Base-by-base conservation (phyloP, 768 basidiomycete genomes). In the Xerocomellus amylosporus region DNA sequence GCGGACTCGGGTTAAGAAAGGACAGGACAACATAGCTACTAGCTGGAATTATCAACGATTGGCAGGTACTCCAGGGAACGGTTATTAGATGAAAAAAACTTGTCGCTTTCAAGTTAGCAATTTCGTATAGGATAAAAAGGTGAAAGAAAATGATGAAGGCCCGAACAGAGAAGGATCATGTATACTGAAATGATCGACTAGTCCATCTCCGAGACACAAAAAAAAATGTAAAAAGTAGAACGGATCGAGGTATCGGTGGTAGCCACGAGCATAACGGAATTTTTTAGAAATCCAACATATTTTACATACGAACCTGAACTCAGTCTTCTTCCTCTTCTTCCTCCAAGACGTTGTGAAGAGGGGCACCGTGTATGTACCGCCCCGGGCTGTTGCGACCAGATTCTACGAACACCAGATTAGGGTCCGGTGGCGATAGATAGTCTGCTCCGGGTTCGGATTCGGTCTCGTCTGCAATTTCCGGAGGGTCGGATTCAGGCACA, bases 281-380 rank as follows among this genome's bases (percentile, higher is more conserved):
- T 30, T 37, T n/a, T 54, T 51, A 6, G 40, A 58, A 58, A 56
- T 43, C 46, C 53, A 51, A 58, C 58, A 58, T 65, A 61, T 47
- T 49, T 65, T 59, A 68, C 64, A 64, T 12, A 49, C 8, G 45
- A 50, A 49, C 37, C 43, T 22, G 45, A 45, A 48, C 37, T 53
- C 38, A 58, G 2, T 85, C 84, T 62, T 89, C 86, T 57, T 90
- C 53, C 37, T 55, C 88, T 54, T 88, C 86, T 62, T 91, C 90
- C 67, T 92, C 91, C 45, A 91, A 22, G 39, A 93, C 91, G 56
- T 93, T 93, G 59, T 92, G 88, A 63, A 93, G 76, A 28, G 91
- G 91, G 8, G 88, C 88, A 24, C 91, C 91, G 62, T 93, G 91
- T 14, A 90, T 68, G 64, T 93, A 93, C 40, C 89, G 81, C 33